phyloP scores from a whole-genome alignment of 176 grass and related monocot genomes.

The Oropetium thomaeum region DNA sequence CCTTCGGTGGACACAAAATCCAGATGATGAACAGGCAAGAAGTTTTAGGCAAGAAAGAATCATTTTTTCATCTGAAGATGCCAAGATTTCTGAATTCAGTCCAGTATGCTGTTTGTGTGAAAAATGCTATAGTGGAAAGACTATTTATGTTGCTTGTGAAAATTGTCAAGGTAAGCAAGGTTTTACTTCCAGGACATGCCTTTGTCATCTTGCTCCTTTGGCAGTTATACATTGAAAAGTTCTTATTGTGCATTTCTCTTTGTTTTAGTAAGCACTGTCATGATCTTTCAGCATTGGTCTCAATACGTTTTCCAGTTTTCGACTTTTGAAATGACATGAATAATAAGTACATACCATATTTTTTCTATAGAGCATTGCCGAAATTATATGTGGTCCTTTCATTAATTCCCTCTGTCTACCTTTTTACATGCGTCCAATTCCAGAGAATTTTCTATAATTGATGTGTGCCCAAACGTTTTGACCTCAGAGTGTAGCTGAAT shows the following conservation, averaged over 20 bases:
- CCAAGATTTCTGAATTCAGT: slow-evolving; percentile 35
- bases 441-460: no score
- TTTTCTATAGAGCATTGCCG: not conserved
- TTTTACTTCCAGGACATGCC: slow-evolving; percentile 22
- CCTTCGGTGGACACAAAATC: slow-evolving; percentile 63
- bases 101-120: slow-evolving; percentile 71
- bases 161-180: slow-evolving; percentile 72
- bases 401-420: no score
- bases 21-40: slow-evolving; percentile 60
- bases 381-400: not conserved
- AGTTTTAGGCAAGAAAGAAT: slow-evolving; percentile 73
- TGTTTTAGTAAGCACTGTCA: not conserved
- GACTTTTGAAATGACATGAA: not conserved
- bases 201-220: not conserved
- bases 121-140: slow-evolving; percentile 55
- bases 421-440: no score
- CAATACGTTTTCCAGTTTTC: not conserved
- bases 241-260: not conserved
- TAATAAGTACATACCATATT: not conserved
- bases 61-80: slow-evolving; percentile 60
- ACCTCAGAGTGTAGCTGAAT: no score
- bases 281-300: not conserved
- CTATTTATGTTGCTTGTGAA: slow-evolving; percentile 82
- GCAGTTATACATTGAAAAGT: slow-evolving; percentile 5
- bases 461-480: no score